A percentile compares a stretch with the other conserved stretches of the same genome.
These are phyloP conservation scores for Russula vinacea DNA, from an alignment of 768 basidiomycete species.

Conservation along the genomic window DNA sequence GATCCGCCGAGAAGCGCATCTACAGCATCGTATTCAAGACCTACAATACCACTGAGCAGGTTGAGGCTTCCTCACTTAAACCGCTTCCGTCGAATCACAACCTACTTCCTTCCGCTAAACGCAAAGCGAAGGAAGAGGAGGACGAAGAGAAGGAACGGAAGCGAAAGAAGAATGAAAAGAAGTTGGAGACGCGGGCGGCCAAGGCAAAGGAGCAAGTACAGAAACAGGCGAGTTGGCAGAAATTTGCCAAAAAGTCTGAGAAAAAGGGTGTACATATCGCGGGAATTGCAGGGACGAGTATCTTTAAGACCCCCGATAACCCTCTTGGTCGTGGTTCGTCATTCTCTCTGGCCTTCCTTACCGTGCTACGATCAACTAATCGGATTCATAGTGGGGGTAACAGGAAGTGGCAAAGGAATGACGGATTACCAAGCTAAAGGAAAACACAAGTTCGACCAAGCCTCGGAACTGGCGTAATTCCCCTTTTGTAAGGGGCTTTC, in stretches of 20 bases:
- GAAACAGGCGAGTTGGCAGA: conserved; percentile 89
- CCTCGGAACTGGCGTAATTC: conserved; percentile 17
- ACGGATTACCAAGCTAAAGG: conserved; percentile 29
- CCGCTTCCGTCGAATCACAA: conserved; percentile 56
- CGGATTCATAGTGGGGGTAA: conserved; percentile 20
- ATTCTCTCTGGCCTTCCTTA: conserved; percentile 32
- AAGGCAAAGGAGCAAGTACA: conserved; percentile 85
- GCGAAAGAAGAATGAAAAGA: conserved; percentile 96
- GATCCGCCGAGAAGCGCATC: conserved; percentile 74
- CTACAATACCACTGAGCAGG: conserved; percentile 87
- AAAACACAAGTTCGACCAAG: conserved; percentile 29
- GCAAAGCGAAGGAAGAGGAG: conserved; percentile 74
- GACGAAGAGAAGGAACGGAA: conserved; percentile 86
- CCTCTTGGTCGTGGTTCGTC: conserved; percentile 78
- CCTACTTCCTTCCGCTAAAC: conserved; percentile 53
- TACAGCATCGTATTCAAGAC: conserved; percentile 90
- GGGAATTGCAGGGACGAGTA: conserved; percentile 82
- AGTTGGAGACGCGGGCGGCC: conserved; percentile 73
- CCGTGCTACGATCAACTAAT: neutral
- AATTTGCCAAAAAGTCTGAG: conserved; percentile 91
- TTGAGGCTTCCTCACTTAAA: conserved; percentile 70
- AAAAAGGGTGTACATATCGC: conserved; percentile 92
- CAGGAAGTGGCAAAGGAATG: conserved; percentile 27
- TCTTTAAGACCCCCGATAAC: conserved; percentile 93
- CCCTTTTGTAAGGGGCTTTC: conserved; percentile 13